Evolutionary conservation across 495 filamentous ascomycete genomes (phyloP).

Genomic region (Penicillium desertorum): DNA sequence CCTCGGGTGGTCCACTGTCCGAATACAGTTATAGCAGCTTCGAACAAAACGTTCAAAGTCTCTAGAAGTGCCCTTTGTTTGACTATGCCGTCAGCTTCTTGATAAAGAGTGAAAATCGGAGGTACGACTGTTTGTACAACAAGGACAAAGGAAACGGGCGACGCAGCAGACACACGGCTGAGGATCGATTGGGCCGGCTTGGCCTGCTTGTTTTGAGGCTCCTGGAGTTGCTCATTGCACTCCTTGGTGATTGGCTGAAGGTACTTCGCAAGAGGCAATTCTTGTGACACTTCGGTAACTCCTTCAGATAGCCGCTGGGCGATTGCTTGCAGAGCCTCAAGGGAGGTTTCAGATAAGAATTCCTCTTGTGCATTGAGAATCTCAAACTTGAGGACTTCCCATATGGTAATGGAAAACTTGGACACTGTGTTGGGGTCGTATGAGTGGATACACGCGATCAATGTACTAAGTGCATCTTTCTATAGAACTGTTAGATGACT

Average conservation of each 20-base stretch:
- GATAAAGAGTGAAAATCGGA: slow-evolving; percentile 60
- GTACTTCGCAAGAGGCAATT: slow-evolving; percentile 58
- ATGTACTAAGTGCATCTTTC: slow-evolving; percentile 69
- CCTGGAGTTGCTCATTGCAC: slow-evolving; percentile 68
- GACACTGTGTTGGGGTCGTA: slow-evolving; percentile 65
- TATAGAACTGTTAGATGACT: slow-evolving; percentile 38
- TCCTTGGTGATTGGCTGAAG: slow-evolving; percentile 65
- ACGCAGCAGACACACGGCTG: slow-evolving; percentile 54
- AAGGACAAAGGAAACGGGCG: slow-evolving; percentile 53
- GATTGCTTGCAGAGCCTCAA: slow-evolving; percentile 55
- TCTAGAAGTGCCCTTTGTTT: slow-evolving; percentile 69
- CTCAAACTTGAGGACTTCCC: slow-evolving; percentile 75
- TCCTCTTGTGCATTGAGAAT: slow-evolving; percentile 74
- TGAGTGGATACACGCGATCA: slow-evolving; percentile 58
- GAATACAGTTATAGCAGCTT: slow-evolving; percentile 57
- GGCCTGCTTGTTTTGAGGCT: slow-evolving; percentile 76
- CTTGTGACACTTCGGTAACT: slow-evolving; percentile 45
- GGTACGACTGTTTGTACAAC: slow-evolving; percentile 58
- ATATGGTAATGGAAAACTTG: slow-evolving; percentile 65
- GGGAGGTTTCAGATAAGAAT: slow-evolving; percentile 62
- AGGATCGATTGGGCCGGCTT: slow-evolving; percentile 67
- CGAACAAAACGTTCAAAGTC: slow-evolving; percentile 57
- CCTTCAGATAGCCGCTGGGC: slow-evolving; percentile 57
- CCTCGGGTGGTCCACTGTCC: slow-evolving; percentile 54
- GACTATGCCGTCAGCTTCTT: slow-evolving; percentile 61